Conservation (phyloP, 2,329 filamentous ascomycete species). For the Dendrostoma leiphaemia region DNA sequence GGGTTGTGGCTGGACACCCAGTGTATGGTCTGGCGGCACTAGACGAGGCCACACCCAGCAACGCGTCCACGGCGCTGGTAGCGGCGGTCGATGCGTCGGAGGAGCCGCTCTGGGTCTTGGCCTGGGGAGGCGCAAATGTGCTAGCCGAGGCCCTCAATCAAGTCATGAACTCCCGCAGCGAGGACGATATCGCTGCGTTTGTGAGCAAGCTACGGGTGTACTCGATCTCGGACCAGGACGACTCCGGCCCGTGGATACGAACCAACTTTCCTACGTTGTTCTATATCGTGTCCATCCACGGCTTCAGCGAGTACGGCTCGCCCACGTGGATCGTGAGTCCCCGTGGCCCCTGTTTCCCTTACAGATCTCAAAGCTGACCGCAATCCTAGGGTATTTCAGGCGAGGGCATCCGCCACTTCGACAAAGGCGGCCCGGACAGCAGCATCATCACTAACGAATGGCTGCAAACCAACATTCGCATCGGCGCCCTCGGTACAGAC, state of each 20-base stretch:
- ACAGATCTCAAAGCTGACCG: not conserved
- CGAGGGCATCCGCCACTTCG: conserved; percentile 43
- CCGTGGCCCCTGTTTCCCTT: too few relatives aligned
- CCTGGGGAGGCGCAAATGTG: conserved; percentile 49
- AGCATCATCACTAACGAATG: conserved; percentile 41
- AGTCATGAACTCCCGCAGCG: conserved; percentile 29
- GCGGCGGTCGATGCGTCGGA: conserved; percentile 34
- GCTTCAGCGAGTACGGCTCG: conserved; percentile 46
- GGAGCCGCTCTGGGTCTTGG: conserved; percentile 45
- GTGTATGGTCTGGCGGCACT: conserved; percentile 34
- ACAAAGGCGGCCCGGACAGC: conserved; percentile 43
- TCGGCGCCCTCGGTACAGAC: conserved; percentile 36
- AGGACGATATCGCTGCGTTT: conserved; percentile 31
- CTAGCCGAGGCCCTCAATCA: conserved; percentile 45
- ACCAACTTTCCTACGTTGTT: conserved; percentile 46
- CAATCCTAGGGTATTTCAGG: conserved; percentile 41
- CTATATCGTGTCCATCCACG: conserved; percentile 49
- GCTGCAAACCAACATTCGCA: conserved; percentile 45
- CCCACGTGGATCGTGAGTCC: conserved; percentile 40
- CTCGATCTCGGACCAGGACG: conserved; percentile 53
- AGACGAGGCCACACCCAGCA: conserved; percentile 27
- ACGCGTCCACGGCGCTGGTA: conserved; percentile 32
- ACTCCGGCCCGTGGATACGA: conserved; percentile 51
- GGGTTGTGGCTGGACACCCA: conserved; percentile 37
- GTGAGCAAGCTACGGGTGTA: conserved; percentile 40